Percentiles rank a stretch among this genome's conserved stretches.
Evolutionary conservation across 345 rosid species (phyloP).

Genomic region (Durio zibethinus): DNA sequence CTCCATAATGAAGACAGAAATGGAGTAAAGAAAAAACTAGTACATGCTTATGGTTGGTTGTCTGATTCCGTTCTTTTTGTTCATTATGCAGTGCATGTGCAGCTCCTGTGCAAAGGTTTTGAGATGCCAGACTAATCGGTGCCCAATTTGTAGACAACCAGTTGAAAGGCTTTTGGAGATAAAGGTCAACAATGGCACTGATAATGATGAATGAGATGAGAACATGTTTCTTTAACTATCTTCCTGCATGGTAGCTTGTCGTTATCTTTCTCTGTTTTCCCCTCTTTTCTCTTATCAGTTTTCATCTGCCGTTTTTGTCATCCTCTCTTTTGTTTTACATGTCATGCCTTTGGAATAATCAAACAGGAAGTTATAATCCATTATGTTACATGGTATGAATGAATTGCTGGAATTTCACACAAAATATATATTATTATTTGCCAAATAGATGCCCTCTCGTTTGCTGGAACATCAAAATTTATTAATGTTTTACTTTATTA

Average conservation of each 20-base stretch:
- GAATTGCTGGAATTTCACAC: conserved; percentile 15
- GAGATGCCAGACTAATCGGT: conserved; percentile 78
- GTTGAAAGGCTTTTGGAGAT: conserved; percentile 95
- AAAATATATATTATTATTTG: neutral
- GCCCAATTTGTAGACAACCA: conserved; percentile 97
- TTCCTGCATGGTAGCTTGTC: conserved; percentile 28
- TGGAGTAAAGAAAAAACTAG: neutral
- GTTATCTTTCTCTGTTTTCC: neutral
- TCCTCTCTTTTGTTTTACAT: neutral
- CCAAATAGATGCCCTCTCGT: neutral
- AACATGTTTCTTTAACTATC: neutral
- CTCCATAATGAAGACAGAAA: neutral
- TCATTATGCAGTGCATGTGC: conserved; percentile 84
- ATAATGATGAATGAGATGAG: conserved; percentile 44
- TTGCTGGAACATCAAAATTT: neutral
- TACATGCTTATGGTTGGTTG: neutral
- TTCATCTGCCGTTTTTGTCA: neutral
- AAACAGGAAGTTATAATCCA: conserved; percentile 15
- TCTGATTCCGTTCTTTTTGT: neutral
- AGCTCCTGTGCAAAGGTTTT: conserved; percentile 91
- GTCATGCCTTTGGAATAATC: conserved; percentile 21
- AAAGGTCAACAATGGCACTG: conserved; percentile 51
- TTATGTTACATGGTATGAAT: conserved; percentile 1
- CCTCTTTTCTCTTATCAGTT: neutral
- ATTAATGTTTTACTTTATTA: neutral